These are phyloP conservation scores for Leccinum griseonigrum DNA, from an alignment of 1,284 basidiomycete species.

Conservation along the genomic window DNA sequence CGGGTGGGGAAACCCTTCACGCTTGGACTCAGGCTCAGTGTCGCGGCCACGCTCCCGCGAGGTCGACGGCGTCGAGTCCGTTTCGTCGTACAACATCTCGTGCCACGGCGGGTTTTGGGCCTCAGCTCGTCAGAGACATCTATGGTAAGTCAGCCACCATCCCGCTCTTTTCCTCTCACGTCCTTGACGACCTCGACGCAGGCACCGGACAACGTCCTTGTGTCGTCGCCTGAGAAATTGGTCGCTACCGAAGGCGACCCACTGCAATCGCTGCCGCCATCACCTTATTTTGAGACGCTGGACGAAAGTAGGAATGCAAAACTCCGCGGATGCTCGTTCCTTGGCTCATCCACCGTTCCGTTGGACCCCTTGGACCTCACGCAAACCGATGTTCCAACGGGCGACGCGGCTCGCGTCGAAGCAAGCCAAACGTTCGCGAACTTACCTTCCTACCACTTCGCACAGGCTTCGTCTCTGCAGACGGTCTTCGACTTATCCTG, in stretches of 20 bases:
- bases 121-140: constrained; percentile 12
- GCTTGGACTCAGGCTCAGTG: constrained; percentile 48
- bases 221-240: constrained; percentile 39
- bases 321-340: constrained; percentile 40
- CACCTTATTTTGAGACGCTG: constrained; percentile 45
- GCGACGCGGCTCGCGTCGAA: constrained; percentile 31
- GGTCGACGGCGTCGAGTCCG: constrained; percentile 39
- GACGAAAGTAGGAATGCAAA: constrained; percentile 33
- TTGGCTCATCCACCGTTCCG: constrained; percentile 53
- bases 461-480: constrained; percentile 56
- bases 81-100: constrained; percentile 65
- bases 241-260: constrained; percentile 21
- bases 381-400: constrained; percentile 16
- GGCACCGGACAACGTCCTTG: constrained; percentile 38
- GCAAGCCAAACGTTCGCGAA: constrained; percentile 54
- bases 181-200: constrained; percentile 43
- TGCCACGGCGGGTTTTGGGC: constrained; percentile 35
- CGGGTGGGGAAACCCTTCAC: constrained; percentile 56
- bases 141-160: not conserved
- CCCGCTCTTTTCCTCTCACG: constrained; percentile 39
- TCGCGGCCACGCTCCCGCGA: constrained; percentile 42
- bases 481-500: constrained; percentile 62
- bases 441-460: constrained; percentile 54
- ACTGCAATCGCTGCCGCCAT: constrained; percentile 36
- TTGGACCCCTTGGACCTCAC: constrained; percentile 43